Evolutionary conservation across 1,284 basidiomycete genomes (phyloP), one percentile per base, ranked within the genome.

Genomic region (Macrocystidia cucumis): DNA sequence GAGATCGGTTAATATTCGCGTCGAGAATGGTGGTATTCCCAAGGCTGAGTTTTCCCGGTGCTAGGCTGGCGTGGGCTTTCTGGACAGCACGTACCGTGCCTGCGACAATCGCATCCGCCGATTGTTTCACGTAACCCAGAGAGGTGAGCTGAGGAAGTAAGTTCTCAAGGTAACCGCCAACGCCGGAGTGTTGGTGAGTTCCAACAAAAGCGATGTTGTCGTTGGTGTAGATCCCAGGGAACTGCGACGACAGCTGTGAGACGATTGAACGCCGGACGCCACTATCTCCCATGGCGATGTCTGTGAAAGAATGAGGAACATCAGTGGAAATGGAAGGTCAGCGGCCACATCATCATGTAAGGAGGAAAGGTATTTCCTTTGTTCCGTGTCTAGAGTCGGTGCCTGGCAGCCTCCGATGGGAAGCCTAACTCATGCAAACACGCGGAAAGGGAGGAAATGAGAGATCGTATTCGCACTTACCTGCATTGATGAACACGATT

Each of bases 221-320:
- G 46, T 79, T 63, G 14, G 66, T 74, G 54, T 88, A 90, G 4
- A 86, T 37, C 3, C 72, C 76, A 1, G 78, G 76, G 48, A 69
- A 83, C 29, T 64, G 53, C 2, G 64, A 46, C 6, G 72, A 62
- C 4, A 88, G 65, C 18, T 68, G 59, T 5, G 67, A 54, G 18
- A 90, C 71, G 42, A 91, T 74, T 9, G 74, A 72, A 20, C 81
- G 74, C 16, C 86, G 77, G 25, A 88, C 62, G 17, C 83, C 87
- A 0, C 75, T 78, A 52, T 90, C 87, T 12, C 87, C 87, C 78
- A 86, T 83, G 23, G 72, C 78, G 31, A 85, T 83, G 53, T 87
- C 82, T 74, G 49, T 11, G n/a, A n/a, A n/a, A n/a, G n/a, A n/a
- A 23, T 22, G 17, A 19, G 25, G 20, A 12, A 21, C n/a, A n/a